Evolutionary conservation across 805 yeast species (phyloP).

Genomic region (Lachancea cidri): DNA sequence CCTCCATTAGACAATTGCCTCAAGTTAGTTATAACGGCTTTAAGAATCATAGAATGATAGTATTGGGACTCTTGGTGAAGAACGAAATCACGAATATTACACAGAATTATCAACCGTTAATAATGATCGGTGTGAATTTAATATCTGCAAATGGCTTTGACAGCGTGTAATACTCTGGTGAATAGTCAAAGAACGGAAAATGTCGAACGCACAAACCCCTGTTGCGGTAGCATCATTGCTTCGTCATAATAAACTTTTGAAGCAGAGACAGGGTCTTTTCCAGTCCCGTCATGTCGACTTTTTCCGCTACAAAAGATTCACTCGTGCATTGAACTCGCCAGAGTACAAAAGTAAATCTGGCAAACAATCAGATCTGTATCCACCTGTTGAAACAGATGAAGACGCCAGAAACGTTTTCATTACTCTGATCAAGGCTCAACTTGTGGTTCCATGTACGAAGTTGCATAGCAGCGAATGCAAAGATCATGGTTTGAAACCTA

Average conservation of each 20-base stretch:
- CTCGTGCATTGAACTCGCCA: constrained; percentile 68
- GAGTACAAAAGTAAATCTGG: constrained; percentile 55
- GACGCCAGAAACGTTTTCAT: constrained; percentile 62
- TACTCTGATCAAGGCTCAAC: constrained; percentile 61
- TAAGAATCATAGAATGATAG: too few relatives aligned
- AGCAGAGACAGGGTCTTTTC: constrained; percentile 76
- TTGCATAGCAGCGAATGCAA: constrained; percentile 63
- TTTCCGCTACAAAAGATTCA: constrained; percentile 79
- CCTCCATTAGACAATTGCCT: too few relatives aligned
- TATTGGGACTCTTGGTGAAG: too few relatives aligned
- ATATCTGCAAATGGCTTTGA: neutral
- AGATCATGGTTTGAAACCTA: constrained; percentile 56
- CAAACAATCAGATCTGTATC: constrained; percentile 43
- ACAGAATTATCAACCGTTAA: too few relatives aligned
- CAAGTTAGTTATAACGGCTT: too few relatives aligned
- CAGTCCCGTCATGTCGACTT: constrained; percentile 71
- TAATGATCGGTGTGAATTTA: neutral
- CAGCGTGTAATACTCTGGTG: neutral
- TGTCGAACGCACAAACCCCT: constrained; percentile 46
- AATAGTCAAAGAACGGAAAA: neutral
- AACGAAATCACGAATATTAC: too few relatives aligned
- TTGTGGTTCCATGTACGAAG: constrained; percentile 73
- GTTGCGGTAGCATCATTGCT: constrained; percentile 66
- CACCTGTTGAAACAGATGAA: constrained; percentile 44
- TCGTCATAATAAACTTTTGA: constrained; percentile 60